phyloP scores from a whole-genome alignment of 2,329 filamentous ascomycete genomes.

The Hysterium pulicare region DNA sequence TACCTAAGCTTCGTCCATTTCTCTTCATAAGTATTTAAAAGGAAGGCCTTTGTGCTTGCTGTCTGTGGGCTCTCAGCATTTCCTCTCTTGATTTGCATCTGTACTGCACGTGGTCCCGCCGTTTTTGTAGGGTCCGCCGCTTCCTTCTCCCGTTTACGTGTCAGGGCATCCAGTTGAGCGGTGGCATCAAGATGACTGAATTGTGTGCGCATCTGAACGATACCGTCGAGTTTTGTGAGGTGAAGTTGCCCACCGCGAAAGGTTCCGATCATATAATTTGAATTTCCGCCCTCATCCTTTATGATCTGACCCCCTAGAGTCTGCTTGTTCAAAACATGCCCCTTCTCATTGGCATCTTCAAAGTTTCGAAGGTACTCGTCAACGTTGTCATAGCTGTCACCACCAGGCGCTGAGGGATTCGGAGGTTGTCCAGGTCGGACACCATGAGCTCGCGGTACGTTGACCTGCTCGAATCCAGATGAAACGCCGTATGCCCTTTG shows the following conservation, averaged over 20 bases:
- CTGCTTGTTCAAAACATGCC: conserved; percentile 72
- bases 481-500: conserved; percentile 47
- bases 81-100: conserved; percentile 80
- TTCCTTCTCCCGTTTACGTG: conserved; percentile 43
- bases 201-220: conserved; percentile 87
- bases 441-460: conserved; percentile 24
- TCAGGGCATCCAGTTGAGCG: conserved; percentile 64
- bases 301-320: conserved; percentile 81
- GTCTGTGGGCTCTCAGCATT: conserved; percentile 64
- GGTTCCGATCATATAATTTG: conserved; percentile 84
- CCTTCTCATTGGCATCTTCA: conserved; percentile 64
- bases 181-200: conserved; percentile 89
- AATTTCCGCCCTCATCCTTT: conserved; percentile 65
- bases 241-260: conserved; percentile 84
- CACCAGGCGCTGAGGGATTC: conserved; percentile 17
- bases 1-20: conserved; percentile 77
- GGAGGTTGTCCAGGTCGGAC: neutral
- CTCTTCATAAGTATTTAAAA: conserved; percentile 77
- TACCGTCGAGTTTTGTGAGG: conserved; percentile 75
- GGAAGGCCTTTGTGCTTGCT: conserved; percentile 70
- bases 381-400: conserved; percentile 64
- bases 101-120: conserved; percentile 68
- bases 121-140: conserved; percentile 43
- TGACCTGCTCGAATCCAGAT: conserved; percentile 43
- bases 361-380: conserved; percentile 52